Percentiles rank a stretch among this genome's conserved stretches.
Evolutionary conservation across 2,329 filamentous ascomycete genomes (phyloP).

Genomic region (Calonectria pauciramosa): DNA sequence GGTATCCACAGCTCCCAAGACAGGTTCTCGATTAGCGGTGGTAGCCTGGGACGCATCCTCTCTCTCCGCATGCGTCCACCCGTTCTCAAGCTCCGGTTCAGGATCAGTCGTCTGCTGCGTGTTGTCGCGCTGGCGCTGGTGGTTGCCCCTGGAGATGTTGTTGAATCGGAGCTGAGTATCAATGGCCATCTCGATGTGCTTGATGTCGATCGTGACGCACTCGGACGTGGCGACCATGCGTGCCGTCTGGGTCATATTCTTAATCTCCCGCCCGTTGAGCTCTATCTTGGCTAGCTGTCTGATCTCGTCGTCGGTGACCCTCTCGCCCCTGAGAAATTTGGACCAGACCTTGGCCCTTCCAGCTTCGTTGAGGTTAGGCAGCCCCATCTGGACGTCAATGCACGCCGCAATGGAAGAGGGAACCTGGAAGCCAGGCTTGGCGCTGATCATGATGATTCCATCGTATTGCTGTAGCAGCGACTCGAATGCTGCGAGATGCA

Average conservation of each 20-base stretch:
- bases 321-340: neutral
- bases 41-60: neutral
- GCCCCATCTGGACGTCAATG: slow-evolving; percentile 57
- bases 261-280: slow-evolving; percentile 38
- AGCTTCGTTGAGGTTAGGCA: slow-evolving; percentile 41
- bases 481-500: neutral
- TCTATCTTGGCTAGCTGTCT: neutral
- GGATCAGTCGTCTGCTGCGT: neutral
- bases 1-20: neutral
- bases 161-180: slow-evolving; percentile 6
- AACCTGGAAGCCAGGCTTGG: neutral
- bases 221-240: slow-evolving; percentile 18
- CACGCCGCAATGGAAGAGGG: slow-evolving; percentile 51
- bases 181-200: slow-evolving; percentile 23
- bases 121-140: neutral
- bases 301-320: neutral
- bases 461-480: neutral
- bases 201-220: neutral
- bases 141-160: neutral
- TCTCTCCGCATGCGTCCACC: neutral
- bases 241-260: slow-evolving; percentile 29
- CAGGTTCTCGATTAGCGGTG: neutral
- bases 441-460: neutral
- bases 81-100: neutral
- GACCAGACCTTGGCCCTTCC: slow-evolving; percentile 43